phyloP scores from a whole-genome alignment of 306 rosid genomes.

The Albizia julibrissin region DNA sequence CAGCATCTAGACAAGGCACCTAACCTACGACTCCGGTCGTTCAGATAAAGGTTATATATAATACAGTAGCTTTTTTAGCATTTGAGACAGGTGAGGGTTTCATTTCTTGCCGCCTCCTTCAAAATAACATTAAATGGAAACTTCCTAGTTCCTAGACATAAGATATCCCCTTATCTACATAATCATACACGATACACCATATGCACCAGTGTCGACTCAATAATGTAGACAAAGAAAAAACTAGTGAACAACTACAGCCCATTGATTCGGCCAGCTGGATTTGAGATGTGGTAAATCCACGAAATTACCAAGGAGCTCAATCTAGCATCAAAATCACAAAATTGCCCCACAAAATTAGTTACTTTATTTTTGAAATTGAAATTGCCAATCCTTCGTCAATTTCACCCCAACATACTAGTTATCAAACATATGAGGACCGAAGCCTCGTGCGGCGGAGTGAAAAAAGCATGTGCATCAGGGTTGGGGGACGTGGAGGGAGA shows the following conservation, averaged over 20 bases:
- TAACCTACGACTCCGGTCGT: neutral
- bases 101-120: neutral
- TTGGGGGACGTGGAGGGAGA: neutral
- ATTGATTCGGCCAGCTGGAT: neutral
- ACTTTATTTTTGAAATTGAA: neutral
- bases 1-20: neutral
- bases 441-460: neutral
- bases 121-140: neutral
- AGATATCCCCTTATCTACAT: neutral
- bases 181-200: neutral
- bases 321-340: neutral
- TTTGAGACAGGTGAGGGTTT: neutral
- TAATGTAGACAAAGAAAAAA: neutral
- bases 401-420: neutral
- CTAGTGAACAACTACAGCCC: neutral
- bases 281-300: neutral
- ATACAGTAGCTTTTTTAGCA: neutral
- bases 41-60: neutral
- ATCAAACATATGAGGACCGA: neutral
- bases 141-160: neutral
- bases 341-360: neutral
- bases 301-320: neutral
- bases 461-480: neutral
- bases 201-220: neutral
- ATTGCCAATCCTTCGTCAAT: neutral